phyloP scores from a whole-genome alignment of 2,329 filamentous ascomycete genomes.

The Fusarium nanum region DNA sequence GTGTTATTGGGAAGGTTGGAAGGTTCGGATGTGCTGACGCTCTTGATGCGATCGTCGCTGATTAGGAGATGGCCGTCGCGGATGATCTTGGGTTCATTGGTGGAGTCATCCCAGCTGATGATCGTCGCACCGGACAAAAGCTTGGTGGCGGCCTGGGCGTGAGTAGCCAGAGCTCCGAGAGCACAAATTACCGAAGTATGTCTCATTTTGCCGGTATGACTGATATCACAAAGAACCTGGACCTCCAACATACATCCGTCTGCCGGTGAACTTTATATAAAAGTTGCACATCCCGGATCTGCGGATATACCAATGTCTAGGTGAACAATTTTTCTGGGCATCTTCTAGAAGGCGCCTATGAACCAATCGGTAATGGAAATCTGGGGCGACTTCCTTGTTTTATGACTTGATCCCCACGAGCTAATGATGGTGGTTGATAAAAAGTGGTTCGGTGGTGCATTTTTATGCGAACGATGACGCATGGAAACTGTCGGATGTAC shows the following conservation, averaged over 20 bases:
- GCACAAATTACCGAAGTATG: neutral
- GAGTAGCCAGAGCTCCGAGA: neutral
- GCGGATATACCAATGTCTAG: neutral
- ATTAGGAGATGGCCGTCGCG: constrained; percentile 15
- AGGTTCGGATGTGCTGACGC: constrained; percentile 1
- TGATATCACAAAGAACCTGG: neutral
- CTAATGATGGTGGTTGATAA: neutral
- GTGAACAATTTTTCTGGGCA: neutral
- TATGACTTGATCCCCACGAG: neutral
- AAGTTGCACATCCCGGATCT: fast-evolving
- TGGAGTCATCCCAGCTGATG: constrained; percentile 25
- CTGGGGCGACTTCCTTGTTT: neutral
- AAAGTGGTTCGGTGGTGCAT: neutral
- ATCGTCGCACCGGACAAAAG: constrained; percentile 30
- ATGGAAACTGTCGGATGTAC: neutral
- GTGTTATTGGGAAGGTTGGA: constrained; percentile 32
- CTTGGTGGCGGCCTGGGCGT: neutral
- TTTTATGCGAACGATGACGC: neutral
- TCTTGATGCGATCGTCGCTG: constrained; percentile 10
- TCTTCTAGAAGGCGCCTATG: neutral
- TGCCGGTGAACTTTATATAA: neutral
- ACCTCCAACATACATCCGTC: fast-evolving
- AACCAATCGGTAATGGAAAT: neutral
- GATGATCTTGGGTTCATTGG: neutral
- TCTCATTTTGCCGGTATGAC: neutral